phyloP scores from a whole-genome alignment of 306 rosid species.

The Fragaria ananassa region DNA sequence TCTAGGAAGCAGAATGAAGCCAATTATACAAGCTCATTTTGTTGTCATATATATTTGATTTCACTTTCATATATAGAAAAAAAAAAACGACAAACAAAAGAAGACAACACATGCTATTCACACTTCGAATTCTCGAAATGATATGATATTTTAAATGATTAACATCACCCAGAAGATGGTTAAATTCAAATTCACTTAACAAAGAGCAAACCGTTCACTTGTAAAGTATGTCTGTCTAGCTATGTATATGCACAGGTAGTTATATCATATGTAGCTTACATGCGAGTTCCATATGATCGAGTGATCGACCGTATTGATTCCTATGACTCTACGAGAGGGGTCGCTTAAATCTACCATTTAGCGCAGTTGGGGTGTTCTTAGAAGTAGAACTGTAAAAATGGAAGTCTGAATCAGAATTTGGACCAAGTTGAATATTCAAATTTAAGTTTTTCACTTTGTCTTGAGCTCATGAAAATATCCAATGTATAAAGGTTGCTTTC shows the following conservation, averaged over 20 bases:
- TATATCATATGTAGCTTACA: not conserved
- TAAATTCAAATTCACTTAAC: not conserved
- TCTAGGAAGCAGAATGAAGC: not conserved
- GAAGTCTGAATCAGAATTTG: not conserved
- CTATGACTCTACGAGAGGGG: no score
- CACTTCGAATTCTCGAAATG: not conserved
- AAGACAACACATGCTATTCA: not conserved
- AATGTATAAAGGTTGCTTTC: conserved; percentile 20
- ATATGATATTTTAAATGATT: no score
- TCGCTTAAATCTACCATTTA: no score
- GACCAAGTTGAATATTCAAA: conserved; percentile 4
- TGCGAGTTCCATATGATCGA: no score
- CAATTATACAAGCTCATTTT: not conserved
- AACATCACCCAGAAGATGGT: no score
- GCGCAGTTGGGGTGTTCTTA: no score
- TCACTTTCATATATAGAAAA: not conserved
- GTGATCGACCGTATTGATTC: no score
- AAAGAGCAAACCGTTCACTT: not conserved
- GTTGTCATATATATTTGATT: not conserved
- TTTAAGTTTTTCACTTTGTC: not conserved
- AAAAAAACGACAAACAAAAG: not conserved
- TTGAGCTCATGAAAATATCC: conserved; percentile 15
- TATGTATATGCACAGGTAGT: not conserved
- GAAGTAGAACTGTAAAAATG: no score
- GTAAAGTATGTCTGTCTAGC: not conserved